phyloP scores from a whole-genome alignment of 805 yeast species.

The Candida alai region DNA sequence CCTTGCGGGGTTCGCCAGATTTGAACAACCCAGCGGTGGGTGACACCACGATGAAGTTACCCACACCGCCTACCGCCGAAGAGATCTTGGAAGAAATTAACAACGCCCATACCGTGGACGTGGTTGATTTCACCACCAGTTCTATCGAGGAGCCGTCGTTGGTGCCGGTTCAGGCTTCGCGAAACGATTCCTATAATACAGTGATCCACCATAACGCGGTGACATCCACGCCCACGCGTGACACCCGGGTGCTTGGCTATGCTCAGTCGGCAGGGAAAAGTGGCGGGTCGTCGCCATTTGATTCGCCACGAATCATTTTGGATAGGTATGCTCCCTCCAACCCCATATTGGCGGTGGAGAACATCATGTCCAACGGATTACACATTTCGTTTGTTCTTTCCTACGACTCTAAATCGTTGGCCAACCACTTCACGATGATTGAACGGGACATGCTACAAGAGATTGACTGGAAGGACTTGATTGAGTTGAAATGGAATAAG shows the following conservation, averaged over 20 bases:
- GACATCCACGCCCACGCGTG: background rate
- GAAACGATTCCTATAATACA: slow-evolving; percentile 1
- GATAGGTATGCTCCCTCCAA: slow-evolving; percentile 31
- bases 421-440: slow-evolving; percentile 80
- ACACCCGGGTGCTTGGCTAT: background rate
- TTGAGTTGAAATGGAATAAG: slow-evolving; percentile 71
- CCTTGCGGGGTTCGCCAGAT: slow-evolving; percentile 3
- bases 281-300: too few species aligned
- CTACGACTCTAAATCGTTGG: slow-evolving; percentile 61
- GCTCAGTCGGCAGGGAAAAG: too few species aligned
- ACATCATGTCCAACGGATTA: slow-evolving; percentile 41
- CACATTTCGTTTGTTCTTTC: slow-evolving; percentile 84
- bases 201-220: background rate
- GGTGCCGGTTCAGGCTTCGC: slow-evolving; percentile 22
- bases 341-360: slow-evolving; percentile 33
- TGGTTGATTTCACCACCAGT: slow-evolving; percentile 15
- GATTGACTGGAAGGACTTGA: slow-evolving; percentile 87
- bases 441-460: slow-evolving; percentile 82
- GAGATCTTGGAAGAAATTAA: slow-evolving; percentile 37
- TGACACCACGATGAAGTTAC: too few species aligned
- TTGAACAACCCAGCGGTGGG: too few species aligned
- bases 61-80: too few species aligned
- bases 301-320: slow-evolving; percentile 30
- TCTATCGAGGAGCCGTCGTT: slow-evolving; percentile 25
- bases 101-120: slow-evolving; percentile 38